phyloP scores from a whole-genome alignment of 192 early-diverging fungal genomes.

The Dissophora globulifera region DNA sequence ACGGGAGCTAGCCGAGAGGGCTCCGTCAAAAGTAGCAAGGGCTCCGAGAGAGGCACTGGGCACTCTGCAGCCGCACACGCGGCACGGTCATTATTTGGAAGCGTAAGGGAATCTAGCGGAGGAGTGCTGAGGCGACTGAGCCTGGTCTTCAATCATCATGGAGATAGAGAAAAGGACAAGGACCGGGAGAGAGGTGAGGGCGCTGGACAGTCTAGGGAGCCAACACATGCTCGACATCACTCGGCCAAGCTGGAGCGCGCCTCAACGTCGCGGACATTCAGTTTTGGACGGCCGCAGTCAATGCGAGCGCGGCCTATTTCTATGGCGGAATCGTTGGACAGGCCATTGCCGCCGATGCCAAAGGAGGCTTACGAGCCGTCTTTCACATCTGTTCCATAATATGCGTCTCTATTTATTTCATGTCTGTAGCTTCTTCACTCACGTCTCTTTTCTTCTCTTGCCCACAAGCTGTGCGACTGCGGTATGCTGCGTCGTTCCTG shows the following conservation, averaged over 20 bases:
- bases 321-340: conserved; percentile 46
- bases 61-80: conserved; percentile 49
- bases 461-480: conserved; percentile 4
- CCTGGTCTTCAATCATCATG: conserved; percentile 43
- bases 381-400: conserved; percentile 44
- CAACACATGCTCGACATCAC: conserved; percentile 32
- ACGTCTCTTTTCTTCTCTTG: neutral
- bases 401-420: neutral
- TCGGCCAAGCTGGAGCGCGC: conserved; percentile 48
- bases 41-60: conserved; percentile 40
- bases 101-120: conserved; percentile 51
- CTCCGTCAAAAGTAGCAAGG: conserved; percentile 49
- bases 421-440: conserved; percentile 2
- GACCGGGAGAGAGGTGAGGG: conserved; percentile 17
- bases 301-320: conserved; percentile 47
- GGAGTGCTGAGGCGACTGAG: conserved; percentile 48
- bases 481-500: conserved; percentile 40
- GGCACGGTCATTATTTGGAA: conserved; percentile 51
- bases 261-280: conserved; percentile 32
- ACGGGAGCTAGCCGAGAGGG: conserved; percentile 44
- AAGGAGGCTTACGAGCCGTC: conserved; percentile 48
- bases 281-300: conserved; percentile 44
- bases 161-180: conserved; percentile 47
- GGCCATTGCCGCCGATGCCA: conserved; percentile 51
- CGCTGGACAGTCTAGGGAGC: neutral